Conservation (phyloP, 441 rosid species). For the Theobroma grandiflorum region DNA sequence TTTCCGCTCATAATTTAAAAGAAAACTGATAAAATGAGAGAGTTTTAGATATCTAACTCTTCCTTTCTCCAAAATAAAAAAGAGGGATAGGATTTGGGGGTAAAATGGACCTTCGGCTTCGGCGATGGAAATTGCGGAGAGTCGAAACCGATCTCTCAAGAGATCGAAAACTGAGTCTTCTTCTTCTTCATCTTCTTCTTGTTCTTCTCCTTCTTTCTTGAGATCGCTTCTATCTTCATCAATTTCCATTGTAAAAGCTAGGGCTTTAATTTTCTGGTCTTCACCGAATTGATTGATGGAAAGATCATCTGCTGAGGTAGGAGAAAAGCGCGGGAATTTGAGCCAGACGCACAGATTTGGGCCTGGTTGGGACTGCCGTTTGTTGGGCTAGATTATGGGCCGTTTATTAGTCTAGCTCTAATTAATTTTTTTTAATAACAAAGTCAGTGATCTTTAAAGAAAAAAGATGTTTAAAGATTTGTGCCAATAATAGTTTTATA, state of each 20-base stretch:
- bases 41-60: not conserved
- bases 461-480: too few species aligned
- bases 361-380: not conserved
- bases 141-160: slow-evolving; percentile 74
- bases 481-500: not conserved
- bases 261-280: slow-evolving; percentile 21
- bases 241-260: slow-evolving; percentile 57
- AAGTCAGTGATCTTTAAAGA: too few species aligned
- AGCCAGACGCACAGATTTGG: not conserved
- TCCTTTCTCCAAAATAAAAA: not conserved
- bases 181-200: slow-evolving; percentile 41
- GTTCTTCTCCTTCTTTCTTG: slow-evolving; percentile 46
- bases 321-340: slow-evolving; percentile 50
- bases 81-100: not conserved
- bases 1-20: not conserved
- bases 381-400: not conserved
- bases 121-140: slow-evolving; percentile 76
- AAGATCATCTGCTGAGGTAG: not conserved
- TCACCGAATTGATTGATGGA: not conserved
- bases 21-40: not conserved
- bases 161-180: slow-evolving; percentile 57
- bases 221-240: slow-evolving; percentile 48
- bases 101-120: slow-evolving; percentile 66
- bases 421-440: too few species aligned
- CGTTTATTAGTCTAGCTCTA: not conserved